Evolutionary conservation across 2,329 filamentous ascomycete genomes (phyloP).

Genomic region (Periconia macrospinosa): DNA sequence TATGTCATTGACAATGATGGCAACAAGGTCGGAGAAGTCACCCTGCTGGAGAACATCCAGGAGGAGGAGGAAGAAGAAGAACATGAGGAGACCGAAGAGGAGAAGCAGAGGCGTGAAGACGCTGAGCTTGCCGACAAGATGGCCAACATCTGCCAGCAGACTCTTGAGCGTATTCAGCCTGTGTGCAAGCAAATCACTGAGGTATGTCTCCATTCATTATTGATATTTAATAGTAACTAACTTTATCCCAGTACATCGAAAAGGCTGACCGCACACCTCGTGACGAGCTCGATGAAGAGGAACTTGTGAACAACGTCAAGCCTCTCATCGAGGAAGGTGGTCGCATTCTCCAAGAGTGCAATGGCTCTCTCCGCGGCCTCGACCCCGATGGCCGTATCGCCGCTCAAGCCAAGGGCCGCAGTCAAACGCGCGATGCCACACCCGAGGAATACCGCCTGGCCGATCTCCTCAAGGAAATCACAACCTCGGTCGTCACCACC

Average conservation of each 20-base stretch:
- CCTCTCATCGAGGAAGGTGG: constrained; percentile 86
- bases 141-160: constrained; percentile 70
- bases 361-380: constrained; percentile 82
- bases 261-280: constrained; percentile 77
- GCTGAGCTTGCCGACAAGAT: constrained; percentile 78
- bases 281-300: constrained; percentile 88
- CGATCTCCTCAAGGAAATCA: constrained; percentile 83
- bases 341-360: constrained; percentile 80
- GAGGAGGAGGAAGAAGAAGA: constrained; percentile 59
- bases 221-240: constrained; percentile 24
- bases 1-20: constrained; percentile 58
- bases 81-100: constrained; percentile 54
- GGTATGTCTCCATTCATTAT: constrained; percentile 49
- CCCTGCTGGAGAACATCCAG: constrained; percentile 63
- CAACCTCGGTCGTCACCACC: constrained; percentile 75
- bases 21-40: constrained; percentile 66
- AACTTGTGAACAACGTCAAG: constrained; percentile 81
- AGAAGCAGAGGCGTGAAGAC: constrained; percentile 60
- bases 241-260: constrained; percentile 66
- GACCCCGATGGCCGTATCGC: constrained; percentile 88
- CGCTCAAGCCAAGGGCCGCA: constrained; percentile 80
- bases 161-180: constrained; percentile 80
- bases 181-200: constrained; percentile 85
- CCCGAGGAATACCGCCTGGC: constrained; percentile 85
- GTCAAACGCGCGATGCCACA: constrained; percentile 72